Evolutionary conservation across 495 filamentous ascomycete species (phyloP), one percentile per base, ranked within the genome.

Genomic region (Cryomyces antarcticus): DNA sequence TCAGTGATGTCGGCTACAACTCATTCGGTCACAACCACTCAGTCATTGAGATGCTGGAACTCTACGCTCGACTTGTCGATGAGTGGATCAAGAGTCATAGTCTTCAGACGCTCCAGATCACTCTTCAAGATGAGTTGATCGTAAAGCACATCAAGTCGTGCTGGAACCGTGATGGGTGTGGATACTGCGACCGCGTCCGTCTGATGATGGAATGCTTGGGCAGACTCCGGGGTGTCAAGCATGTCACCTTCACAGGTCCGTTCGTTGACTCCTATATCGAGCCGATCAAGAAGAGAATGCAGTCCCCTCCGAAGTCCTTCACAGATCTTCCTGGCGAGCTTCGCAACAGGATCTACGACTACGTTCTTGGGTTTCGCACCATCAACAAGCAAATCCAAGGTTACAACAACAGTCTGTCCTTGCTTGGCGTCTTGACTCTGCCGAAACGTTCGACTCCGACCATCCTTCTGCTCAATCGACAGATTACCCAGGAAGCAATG

Each of bases 391-490:
- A 39, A 9, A 29, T 46, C 28, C 7, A 39, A 39, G 12, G 28
- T 17, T 39, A 17, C 12, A 7, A 27, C 37, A 13, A 13, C 7
- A 7, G 7, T 1, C 17, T 37, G 17, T 55, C 53, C 40, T 58
- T 62, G 0, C 45, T 50, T 1, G 61, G 61, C 13, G 50, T 45
- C 28, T 51, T 31, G 28, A 61, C 46, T 11, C 38, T 46, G 17
- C 17, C 17, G 17, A 24, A 24, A 24, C 34, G 5, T 24, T 31
- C 28, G 6, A 52, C 52, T 10, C 49, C 52, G 2, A 48, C 41
- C 7, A 30, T 55, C 28, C 42, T 55, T 4, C 50, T 50, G 4
- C 41, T 55, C 41, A 48, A 46, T 37, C 37, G 34, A 4, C 50
- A 52, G 37, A 50, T 53, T 24, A 43, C 17, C 41, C 24, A 17